A percentile compares a stretch with the other conserved stretches of the same genome.
phyloP scores from a whole-genome alignment of 1,284 basidiomycete genomes.

The Sporisorium sorghi region DNA sequence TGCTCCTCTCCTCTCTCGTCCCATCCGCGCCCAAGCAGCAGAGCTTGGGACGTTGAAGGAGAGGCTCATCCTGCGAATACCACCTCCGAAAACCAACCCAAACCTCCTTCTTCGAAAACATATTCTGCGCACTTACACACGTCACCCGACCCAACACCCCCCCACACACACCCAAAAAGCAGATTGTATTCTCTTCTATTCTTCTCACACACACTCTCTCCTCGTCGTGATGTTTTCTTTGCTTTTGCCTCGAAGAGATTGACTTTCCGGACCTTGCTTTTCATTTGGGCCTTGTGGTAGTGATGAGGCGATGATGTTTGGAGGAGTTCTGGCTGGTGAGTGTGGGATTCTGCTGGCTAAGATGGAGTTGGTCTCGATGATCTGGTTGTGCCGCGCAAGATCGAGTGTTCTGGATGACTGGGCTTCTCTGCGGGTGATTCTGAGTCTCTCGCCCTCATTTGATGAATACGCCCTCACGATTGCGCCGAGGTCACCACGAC shows the following conservation, averaged over 20 bases:
- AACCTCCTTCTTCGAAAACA: background rate
- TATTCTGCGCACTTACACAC: conserved; percentile 27
- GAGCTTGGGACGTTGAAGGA: conserved; percentile 11
- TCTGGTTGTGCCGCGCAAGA: no score
- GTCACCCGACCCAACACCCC: conserved; percentile 3
- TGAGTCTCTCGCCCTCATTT: no score
- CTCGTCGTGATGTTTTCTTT: conserved; percentile 29
- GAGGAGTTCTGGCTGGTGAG: no score
- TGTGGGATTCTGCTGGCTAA: background rate
- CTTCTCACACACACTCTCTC: conserved; percentile 8
- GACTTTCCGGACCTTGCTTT: conserved; percentile 25
- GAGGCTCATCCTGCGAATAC: background rate
- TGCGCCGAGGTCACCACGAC: no score
- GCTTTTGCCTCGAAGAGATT: conserved; percentile 37
- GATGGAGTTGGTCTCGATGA: no score
- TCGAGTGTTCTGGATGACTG: no score
- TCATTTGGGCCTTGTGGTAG: background rate
- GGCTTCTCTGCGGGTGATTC: no score
- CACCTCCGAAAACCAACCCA: conserved; percentile 11
- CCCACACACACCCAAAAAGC: conserved; percentile 29
- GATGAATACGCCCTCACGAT: no score
- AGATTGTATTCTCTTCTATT: conserved; percentile 34
- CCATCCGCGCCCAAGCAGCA: conserved; percentile 8
- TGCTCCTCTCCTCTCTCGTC: background rate
- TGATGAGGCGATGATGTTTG: background rate